phyloP scores from a whole-genome alignment of 257 asterid genomes.

The Cynanchum wilfordii region DNA sequence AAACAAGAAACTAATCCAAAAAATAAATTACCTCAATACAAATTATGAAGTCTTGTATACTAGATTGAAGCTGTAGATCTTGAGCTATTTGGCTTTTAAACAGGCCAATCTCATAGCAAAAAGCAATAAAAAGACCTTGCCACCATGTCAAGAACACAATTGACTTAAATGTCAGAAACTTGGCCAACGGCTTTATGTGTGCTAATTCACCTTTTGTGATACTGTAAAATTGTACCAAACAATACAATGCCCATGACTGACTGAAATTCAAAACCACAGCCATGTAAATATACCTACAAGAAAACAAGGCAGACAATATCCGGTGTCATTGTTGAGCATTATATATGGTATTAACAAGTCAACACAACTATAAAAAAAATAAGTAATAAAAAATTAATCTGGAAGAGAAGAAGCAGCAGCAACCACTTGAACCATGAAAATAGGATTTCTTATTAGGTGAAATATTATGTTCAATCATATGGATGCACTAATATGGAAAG shows the following conservation, averaged over 20 bases:
- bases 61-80: slow-evolving; percentile 77
- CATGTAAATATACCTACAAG: slow-evolving; percentile 81
- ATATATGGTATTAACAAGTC: neutral
- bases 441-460: neutral
- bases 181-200: slow-evolving; percentile 86
- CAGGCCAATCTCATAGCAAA: slow-evolving; percentile 69
- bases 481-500: neutral
- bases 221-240: slow-evolving; percentile 87
- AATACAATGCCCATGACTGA: slow-evolving; percentile 97
- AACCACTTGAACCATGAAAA: neutral
- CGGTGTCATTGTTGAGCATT: slow-evolving; percentile 7
- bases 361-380: neutral
- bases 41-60: slow-evolving; percentile 89
- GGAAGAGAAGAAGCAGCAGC: neutral
- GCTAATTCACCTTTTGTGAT: slow-evolving; percentile 86
- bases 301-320: slow-evolving; percentile 21
- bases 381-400: neutral
- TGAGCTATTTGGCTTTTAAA: slow-evolving; percentile 80
- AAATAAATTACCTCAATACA: slow-evolving; percentile 86
- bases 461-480: neutral
- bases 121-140: slow-evolving; percentile 98
- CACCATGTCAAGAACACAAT: slow-evolving; percentile 99
- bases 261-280: slow-evolving; percentile 96
- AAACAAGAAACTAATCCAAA: slow-evolving; percentile 17
- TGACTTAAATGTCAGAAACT: slow-evolving; percentile 92